Evolutionary conservation across 1,284 basidiomycete genomes (phyloP).

Genomic region (Ceratobasidium sp.): DNA sequence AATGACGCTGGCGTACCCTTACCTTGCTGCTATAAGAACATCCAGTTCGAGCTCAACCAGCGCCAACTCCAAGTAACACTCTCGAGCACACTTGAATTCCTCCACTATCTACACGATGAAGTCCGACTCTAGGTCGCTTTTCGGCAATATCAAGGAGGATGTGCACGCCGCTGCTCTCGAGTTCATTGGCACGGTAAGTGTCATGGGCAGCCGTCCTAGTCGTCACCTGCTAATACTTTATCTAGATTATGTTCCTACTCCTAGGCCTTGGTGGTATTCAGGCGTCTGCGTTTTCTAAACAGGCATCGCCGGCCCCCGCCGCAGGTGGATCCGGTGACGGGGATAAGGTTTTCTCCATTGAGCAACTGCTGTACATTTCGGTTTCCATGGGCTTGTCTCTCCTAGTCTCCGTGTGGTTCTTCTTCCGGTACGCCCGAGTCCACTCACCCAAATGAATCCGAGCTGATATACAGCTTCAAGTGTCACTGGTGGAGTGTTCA

Average conservation of each 20-base stretch:
- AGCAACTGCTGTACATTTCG: constrained; percentile 64
- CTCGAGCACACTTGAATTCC: not conserved
- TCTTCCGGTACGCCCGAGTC: constrained; percentile 71
- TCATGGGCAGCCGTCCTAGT: not conserved
- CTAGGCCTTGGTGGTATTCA: constrained; percentile 39
- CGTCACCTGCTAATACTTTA: not conserved
- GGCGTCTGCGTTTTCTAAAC: constrained; percentile 36
- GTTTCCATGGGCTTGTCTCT: constrained; percentile 70
- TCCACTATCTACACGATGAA: not conserved
- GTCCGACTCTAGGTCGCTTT: constrained; percentile 21
- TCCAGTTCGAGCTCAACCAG: too few species aligned
- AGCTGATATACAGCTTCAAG: constrained; percentile 3
- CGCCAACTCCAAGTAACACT: too few species aligned
- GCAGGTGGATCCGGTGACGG: constrained; percentile 6
- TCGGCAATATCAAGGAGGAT: constrained; percentile 34
- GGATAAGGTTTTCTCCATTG: constrained; percentile 48
- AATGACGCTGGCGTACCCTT: too few species aligned
- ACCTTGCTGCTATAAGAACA: too few species aligned
- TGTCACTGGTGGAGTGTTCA: constrained; percentile 56
- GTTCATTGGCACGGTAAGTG: constrained; percentile 38
- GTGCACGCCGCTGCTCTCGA: constrained; percentile 39
- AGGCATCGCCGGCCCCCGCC: not conserved
- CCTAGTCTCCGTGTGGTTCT: constrained; percentile 73
- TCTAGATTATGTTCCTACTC: constrained; percentile 36
- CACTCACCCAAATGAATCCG: constrained; percentile 42